Percentiles rank a stretch among this genome's conserved stretches.
Conservation (phyloP, 2,329 filamentous ascomycete species). For the Fusarium beomiforme region DNA sequence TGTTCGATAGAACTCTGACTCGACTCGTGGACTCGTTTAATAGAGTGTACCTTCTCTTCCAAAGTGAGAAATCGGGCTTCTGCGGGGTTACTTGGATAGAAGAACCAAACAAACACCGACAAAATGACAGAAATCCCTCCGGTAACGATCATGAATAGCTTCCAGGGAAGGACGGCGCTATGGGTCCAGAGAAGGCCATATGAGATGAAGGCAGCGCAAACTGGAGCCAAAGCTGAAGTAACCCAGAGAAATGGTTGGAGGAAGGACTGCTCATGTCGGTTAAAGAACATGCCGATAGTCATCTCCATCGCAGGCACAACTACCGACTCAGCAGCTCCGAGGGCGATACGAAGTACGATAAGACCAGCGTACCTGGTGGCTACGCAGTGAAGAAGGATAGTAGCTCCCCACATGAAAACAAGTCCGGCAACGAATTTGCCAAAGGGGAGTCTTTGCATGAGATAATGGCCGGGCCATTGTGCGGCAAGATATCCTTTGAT, state of each 20-base stretch:
- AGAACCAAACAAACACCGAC: constrained; percentile 48
- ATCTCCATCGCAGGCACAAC: constrained; percentile 54
- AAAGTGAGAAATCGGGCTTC: constrained; percentile 51
- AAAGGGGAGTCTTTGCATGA: constrained; percentile 50
- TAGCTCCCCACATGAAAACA: constrained; percentile 49
- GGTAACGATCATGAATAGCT: constrained; percentile 52
- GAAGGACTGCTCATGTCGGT: constrained; percentile 47
- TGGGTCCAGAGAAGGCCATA: constrained; percentile 53
- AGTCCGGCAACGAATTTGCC: constrained; percentile 48
- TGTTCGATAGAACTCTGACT: constrained; percentile 51
- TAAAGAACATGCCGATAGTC: constrained; percentile 54
- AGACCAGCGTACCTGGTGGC: constrained; percentile 49
- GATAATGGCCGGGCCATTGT: constrained; percentile 12
- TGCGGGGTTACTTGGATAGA: constrained; percentile 52
- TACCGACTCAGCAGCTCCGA: constrained; percentile 49
- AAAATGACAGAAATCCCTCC: constrained; percentile 49
- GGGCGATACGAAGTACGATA: constrained; percentile 48
- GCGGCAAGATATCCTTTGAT: constrained; percentile 4
- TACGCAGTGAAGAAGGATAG: constrained; percentile 52
- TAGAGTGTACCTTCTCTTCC: constrained; percentile 54
- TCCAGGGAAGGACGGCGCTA: constrained; percentile 48
- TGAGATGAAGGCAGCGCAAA: constrained; percentile 51
- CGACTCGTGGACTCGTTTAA: constrained; percentile 46
- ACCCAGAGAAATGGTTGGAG: constrained; percentile 49
- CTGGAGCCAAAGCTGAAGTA: constrained; percentile 47